These are phyloP conservation scores for Bryoerythrophyllum caledonicum DNA, from an alignment of 225 moss, liverwort and hornwort species.

Conservation along the genomic window DNA sequence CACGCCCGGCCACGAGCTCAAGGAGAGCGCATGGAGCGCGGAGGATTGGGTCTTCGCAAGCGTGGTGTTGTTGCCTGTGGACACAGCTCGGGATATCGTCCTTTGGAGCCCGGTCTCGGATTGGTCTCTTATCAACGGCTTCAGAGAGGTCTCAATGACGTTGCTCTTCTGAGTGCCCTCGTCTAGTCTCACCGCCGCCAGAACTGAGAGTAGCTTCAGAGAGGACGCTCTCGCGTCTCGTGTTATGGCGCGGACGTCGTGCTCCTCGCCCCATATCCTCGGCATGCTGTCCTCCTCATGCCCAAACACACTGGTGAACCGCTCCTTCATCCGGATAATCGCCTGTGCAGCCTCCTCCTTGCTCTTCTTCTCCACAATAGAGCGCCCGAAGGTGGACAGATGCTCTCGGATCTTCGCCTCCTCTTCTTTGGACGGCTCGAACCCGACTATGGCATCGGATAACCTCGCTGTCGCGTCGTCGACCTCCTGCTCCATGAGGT, in stretches of 20 bases:
- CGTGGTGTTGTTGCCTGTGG: constrained; percentile 29
- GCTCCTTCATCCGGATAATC: constrained; percentile 82
- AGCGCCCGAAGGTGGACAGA: constrained; percentile 51
- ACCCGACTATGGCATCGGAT: constrained; percentile 59
- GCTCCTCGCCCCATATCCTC: constrained; percentile 90
- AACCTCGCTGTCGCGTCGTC: constrained; percentile 41
- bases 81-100: constrained; percentile 44
- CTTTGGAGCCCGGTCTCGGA: constrained; percentile 51
- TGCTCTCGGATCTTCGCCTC: constrained; percentile 31
- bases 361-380: constrained; percentile 75
- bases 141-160: constrained; percentile 63
- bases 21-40: constrained; percentile 65
- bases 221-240: constrained; percentile 70
- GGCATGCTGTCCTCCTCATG: constrained; percentile 87
- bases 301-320: constrained; percentile 80
- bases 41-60: constrained; percentile 43
- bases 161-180: constrained; percentile 35
- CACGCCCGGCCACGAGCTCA: constrained; percentile 85
- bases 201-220: constrained; percentile 72
- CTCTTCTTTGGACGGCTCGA: constrained; percentile 65
- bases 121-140: constrained; percentile 54
- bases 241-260: constrained; percentile 85
- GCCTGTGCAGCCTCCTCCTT: constrained; percentile 84
- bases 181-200: constrained; percentile 77
- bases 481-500: constrained; percentile 65